A percentile compares a stretch with the other conserved stretches of the same genome.
phyloP scores from a whole-genome alignment of 108 stramenopile species.

The Fistulifera solaris region DNA sequence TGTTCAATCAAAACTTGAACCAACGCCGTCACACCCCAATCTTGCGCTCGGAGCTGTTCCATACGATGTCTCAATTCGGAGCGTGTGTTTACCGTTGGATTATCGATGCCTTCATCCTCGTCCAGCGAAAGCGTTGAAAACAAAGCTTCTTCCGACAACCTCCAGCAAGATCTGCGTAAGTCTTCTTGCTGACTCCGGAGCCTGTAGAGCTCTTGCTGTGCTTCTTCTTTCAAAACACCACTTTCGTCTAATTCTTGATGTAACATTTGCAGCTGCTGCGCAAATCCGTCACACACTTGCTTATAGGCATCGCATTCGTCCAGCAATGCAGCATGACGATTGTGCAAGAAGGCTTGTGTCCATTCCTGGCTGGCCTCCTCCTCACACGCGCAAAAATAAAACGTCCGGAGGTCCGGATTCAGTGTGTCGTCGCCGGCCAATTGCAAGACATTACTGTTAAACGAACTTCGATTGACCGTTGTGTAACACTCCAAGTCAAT shows the following conservation, averaged over 20 bases:
- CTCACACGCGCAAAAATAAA: constrained; percentile 78
- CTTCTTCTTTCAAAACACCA: constrained; percentile 37
- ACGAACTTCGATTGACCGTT: constrained; percentile 55
- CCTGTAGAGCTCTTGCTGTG: constrained; percentile 61
- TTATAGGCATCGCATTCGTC: constrained; percentile 87
- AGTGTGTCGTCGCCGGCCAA: constrained; percentile 68
- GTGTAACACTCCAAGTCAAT: constrained; percentile 95
- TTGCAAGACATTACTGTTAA: constrained; percentile 65
- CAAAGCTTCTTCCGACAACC: constrained; percentile 52
- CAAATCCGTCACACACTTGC: constrained; percentile 84
- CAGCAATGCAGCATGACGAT: constrained; percentile 68
- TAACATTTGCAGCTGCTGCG: constrained; percentile 61
- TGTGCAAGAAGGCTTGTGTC: constrained; percentile 61
- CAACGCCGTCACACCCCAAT: constrained; percentile 29
- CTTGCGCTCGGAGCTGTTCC: constrained; percentile 54
- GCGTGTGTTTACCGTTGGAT: constrained; percentile 13
- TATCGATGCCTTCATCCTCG: constrained; percentile 13
- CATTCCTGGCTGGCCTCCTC: constrained; percentile 65
- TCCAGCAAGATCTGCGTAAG: constrained; percentile 41
- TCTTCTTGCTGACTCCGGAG: constrained; percentile 63
- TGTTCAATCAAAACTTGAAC: constrained; percentile 49
- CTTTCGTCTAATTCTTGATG: constrained; percentile 64
- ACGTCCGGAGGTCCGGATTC: constrained; percentile 77
- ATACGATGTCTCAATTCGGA: constrained; percentile 35
- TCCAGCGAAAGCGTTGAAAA: constrained; percentile 26